Percentiles rank a stretch among this genome's conserved stretches.
Conservation (phyloP, 108 stramenopile species). For the Halocafeteria seosinensis region DNA sequence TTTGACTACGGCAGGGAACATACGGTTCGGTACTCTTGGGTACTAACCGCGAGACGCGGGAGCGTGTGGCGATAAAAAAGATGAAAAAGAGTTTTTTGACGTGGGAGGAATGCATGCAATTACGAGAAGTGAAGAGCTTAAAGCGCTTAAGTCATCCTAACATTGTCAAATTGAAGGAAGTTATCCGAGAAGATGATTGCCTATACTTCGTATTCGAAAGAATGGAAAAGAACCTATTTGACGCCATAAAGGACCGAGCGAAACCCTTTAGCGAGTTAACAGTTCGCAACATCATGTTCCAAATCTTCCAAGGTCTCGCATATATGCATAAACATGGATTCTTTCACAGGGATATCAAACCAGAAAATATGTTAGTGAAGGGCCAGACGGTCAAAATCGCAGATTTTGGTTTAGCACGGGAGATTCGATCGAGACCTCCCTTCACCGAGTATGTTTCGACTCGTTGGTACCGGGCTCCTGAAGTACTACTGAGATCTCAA, state of each 20-base stretch:
- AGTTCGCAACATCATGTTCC: conserved; percentile 58
- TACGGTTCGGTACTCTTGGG: no score
- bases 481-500: conserved; percentile 53
- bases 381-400: conserved; percentile 63
- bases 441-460: conserved; percentile 84
- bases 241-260: conserved; percentile 42
- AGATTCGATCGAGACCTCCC: conserved; percentile 36
- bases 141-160: conserved; percentile 55
- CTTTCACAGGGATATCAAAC: conserved; percentile 83
- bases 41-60: no score
- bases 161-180: conserved; percentile 65
- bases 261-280: conserved; percentile 28
- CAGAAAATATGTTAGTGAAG: conserved; percentile 69
- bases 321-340: conserved; percentile 69
- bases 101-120: conserved; percentile 63
- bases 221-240: conserved; percentile 82
- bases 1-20: no score
- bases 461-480: conserved; percentile 91
- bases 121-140: conserved; percentile 68
- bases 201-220: conserved; percentile 87
- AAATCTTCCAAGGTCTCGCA: conserved; percentile 61
- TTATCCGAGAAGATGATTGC: conserved; percentile 65
- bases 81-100: conserved; percentile 50
- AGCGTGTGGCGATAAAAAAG: conserved; percentile 45
- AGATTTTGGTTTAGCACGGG: conserved; percentile 76